phyloP scores from a whole-genome alignment of 441 rosid genomes.

The Populus trichocarpa region DNA sequence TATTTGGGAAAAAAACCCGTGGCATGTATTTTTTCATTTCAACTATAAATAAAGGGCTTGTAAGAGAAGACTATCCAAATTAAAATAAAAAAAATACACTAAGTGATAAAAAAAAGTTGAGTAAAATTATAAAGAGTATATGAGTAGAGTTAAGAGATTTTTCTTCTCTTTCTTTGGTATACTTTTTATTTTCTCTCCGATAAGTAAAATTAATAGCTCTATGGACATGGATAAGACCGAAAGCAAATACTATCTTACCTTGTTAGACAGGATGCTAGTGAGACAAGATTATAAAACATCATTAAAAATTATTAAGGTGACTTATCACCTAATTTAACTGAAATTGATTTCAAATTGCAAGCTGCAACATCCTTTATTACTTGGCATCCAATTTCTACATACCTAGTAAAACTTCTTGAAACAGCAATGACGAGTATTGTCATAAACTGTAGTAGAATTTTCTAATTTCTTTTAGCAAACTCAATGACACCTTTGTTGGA shows the following conservation, averaged over 20 bases:
- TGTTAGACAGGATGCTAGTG: conserved; percentile 65
- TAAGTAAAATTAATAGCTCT: no score
- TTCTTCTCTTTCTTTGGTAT: no score
- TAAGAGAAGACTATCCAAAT: no score
- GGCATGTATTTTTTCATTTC: no score
- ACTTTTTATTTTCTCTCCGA: no score
- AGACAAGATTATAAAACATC: no score
- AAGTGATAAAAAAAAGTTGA: conserved; percentile 28
- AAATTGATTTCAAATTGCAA: conserved; percentile 70
- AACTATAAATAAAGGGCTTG: no score
- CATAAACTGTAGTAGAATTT: not conserved
- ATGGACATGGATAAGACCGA: no score
- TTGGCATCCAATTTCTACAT: conserved; percentile 52
- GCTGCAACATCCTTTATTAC: conserved; percentile 54
- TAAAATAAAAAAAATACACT: no score
- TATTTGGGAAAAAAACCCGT: no score
- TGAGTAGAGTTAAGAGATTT: no score
- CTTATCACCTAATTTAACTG: conserved; percentile 85
- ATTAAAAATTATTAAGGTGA: conserved; percentile 75
- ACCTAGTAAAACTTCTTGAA: conserved; percentile 74
- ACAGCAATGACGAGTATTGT: not conserved
- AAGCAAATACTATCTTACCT: conserved; percentile 31
- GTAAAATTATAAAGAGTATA: not conserved
- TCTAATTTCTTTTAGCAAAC: not conserved
- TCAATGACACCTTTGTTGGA: no score